Evolutionary conservation across 768 basidiomycete genomes (phyloP).

Genomic region (Steccherinum ochraceum): DNA sequence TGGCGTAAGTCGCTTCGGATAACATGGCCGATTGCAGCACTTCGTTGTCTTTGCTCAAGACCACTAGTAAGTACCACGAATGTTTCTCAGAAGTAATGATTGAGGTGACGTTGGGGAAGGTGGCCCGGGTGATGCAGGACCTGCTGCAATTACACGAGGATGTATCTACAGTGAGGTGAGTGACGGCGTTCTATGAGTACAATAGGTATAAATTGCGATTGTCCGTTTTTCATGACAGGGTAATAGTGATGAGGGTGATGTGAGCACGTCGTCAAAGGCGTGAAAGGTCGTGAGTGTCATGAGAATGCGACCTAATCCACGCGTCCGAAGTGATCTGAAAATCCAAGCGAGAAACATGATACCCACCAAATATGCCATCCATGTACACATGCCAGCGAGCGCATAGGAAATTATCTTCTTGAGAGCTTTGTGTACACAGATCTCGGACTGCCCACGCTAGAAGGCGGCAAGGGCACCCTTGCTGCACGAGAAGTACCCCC

Average conservation of each 20-base stretch:
- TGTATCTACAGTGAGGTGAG: too few relatives aligned
- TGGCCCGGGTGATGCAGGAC: too few relatives aligned
- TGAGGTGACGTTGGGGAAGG: too few relatives aligned
- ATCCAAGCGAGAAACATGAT: neutral
- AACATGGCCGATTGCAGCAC: too few relatives aligned
- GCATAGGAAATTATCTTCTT: neutral
- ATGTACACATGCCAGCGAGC: neutral
- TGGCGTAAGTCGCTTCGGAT: too few relatives aligned
- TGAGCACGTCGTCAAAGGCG: neutral
- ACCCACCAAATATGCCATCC: neutral
- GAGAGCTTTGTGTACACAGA: slow-evolving; percentile 6
- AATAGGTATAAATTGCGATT: neutral
- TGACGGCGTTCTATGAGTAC: neutral
- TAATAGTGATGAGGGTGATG: neutral
- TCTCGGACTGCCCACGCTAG: slow-evolving; percentile 11
- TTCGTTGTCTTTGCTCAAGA: too few relatives aligned
- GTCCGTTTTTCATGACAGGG: neutral
- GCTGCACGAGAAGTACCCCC: neutral
- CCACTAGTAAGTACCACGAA: too few relatives aligned
- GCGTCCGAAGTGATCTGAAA: neutral
- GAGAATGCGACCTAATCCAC: too few relatives aligned
- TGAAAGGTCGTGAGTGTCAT: neutral
- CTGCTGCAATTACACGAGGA: too few relatives aligned
- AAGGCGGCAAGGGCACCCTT: slow-evolving; percentile 7
- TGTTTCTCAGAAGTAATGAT: too few relatives aligned